These are phyloP conservation scores for Urostyla sp. DNA, from an alignment of 73 alveolate species.

Conservation along the genomic window DNA sequence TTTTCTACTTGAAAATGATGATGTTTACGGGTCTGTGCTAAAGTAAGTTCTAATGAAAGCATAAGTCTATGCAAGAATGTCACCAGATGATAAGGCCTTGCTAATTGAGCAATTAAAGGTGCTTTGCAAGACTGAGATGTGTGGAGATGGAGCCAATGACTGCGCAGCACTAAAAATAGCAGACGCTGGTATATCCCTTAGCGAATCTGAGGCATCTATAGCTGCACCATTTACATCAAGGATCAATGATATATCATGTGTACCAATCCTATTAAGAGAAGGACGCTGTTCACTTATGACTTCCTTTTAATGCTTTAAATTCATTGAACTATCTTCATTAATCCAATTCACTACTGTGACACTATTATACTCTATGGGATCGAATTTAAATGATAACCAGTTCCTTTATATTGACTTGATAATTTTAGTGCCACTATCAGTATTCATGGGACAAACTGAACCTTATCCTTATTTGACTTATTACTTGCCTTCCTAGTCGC, in stretches of 20 bases:
- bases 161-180: conserved; percentile 95
- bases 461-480: conserved; percentile 84
- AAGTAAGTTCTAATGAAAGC: conserved; percentile 3
- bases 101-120: conserved; percentile 76
- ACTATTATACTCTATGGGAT: conserved; percentile 68
- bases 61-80: conserved; percentile 88
- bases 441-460: conserved; percentile 90
- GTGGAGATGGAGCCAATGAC: conserved; percentile 99
- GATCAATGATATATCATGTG: conserved; percentile 57
- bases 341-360: conserved; percentile 77
- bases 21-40: neutral
- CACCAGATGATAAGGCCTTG: conserved; percentile 84
- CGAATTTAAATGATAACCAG: conserved; percentile 82
- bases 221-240: conserved; percentile 91
- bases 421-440: conserved; percentile 86
- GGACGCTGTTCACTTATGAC: conserved; percentile 96
- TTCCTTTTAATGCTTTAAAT: conserved; percentile 90
- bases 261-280: conserved; percentile 77
- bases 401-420: conserved; percentile 89
- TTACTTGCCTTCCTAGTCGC: conserved; percentile 88
- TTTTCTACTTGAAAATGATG: conserved; percentile 13
- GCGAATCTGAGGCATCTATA: conserved; percentile 90
- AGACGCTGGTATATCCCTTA: conserved; percentile 89
- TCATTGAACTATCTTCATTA: conserved; percentile 81
- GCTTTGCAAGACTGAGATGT: conserved; percentile 92